Evolutionary conservation across 495 filamentous ascomycete genomes (phyloP), one percentile per base, ranked within the genome.

Genomic region (Penicillium turbatum): DNA sequence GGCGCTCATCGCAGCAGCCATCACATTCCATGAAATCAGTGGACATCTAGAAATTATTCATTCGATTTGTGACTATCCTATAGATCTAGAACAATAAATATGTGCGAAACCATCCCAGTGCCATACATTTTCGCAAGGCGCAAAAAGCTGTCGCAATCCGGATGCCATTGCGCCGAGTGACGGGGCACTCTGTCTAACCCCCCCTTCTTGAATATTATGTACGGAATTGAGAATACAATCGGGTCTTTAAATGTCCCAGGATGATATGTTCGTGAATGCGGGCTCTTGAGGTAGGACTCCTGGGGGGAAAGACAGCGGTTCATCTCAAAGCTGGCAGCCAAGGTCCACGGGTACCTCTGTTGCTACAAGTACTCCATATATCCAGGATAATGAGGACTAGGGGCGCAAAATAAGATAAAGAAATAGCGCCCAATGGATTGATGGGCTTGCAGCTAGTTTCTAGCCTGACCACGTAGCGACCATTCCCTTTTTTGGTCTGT

Each of bases 121-220:
- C 16, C 39, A 36, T 45, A 21, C 42, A 27, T 44, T 59, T 64
- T 64, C 61, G 63, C 63, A 62, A 43, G 56, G 61, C 61, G 61
- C 61, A 64, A 45, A 62, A 45, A 27, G 52, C 54, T 65, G 64
- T 67, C 64, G 64, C 64, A 67, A 65, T 35, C 59, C 54, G 54
- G 48, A 46, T 53, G 32, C 45, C 49, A 59, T 64, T 67, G 64
- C 64, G 64, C 64, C 64, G 62, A 64, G 43, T 45, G 51, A 53
- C 41, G 35, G 32, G 35, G 49, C 60, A 49, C 36, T 55, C 39
- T 63, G 41, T 53, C 50, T 54, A 48, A 63, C 53, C 41, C 24
- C 24, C 26, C 48, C 38, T 41, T 42, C 30, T 34, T 26, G 17
- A 12, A 6, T 30, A 37, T 13, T 6, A 37, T 41, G 37, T 51